These are phyloP conservation scores for Talaromyces albobiverticillius DNA, from an alignment of 2,329 filamentous ascomycete genomes.

Conservation along the genomic window DNA sequence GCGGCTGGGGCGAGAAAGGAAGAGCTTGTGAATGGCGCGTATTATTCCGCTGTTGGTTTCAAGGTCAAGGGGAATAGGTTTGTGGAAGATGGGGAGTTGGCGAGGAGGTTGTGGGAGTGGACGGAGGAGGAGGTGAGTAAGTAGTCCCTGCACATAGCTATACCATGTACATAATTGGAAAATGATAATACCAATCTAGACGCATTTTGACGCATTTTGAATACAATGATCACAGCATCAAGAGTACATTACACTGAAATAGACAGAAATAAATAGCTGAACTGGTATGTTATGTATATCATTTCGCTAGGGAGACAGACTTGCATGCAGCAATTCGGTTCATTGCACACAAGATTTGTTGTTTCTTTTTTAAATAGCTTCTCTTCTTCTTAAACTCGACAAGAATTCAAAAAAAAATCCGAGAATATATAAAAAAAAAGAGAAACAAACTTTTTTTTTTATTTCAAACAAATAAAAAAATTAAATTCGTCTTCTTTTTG, in stretches of 20 bases:
- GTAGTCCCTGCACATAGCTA: too few species aligned
- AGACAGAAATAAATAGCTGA: not conserved
- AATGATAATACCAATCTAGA: too few species aligned
- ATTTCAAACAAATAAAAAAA: not conserved
- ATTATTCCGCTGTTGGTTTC: conserved; percentile 41
- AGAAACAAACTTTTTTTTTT: not conserved
- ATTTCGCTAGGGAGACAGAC: not conserved
- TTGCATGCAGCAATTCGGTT: too few species aligned
- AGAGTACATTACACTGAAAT: not conserved
- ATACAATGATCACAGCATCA: too few species aligned
- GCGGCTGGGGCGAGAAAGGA: conserved; percentile 34
- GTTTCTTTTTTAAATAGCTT: too few species aligned
- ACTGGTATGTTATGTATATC: conserved; percentile 5
- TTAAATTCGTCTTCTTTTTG: not conserved
- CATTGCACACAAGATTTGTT: too few species aligned
- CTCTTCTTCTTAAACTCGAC: too few species aligned
- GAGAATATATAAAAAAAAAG: not conserved
- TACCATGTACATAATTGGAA: not conserved
- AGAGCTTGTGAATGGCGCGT: conserved; percentile 35
- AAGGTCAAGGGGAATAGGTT: conserved; percentile 28
- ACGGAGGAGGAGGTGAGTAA: conserved; percentile 26
- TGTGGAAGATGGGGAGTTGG: conserved; percentile 31
- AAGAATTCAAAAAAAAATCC: not conserved
- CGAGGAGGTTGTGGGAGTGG: conserved; percentile 43
- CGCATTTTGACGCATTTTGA: too few species aligned